phyloP scores from a whole-genome alignment of 768 basidiomycete species.

The Fibroporia radiculosa region DNA sequence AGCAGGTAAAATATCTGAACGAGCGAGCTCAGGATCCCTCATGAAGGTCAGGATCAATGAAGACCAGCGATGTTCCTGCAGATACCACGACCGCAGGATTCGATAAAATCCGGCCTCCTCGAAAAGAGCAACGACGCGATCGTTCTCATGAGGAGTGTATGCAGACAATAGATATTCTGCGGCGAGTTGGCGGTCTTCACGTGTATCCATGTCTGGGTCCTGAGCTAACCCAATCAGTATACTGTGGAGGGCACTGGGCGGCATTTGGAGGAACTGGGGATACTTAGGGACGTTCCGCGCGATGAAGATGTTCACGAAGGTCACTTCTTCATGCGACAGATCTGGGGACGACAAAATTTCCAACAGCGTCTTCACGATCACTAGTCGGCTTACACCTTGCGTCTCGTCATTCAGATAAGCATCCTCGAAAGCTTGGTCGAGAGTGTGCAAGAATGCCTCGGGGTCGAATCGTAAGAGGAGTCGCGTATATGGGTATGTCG shows the following conservation, averaged over 20 bases:
- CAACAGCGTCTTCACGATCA: conserved; percentile 76
- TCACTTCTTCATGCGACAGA: conserved; percentile 54
- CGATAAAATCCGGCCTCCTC: conserved; percentile 83
- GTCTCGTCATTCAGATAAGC: conserved; percentile 77
- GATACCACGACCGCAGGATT: conserved; percentile 77
- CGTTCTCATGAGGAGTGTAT: conserved; percentile 78
- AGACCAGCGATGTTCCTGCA: conserved; percentile 70
- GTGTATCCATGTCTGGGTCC: conserved; percentile 67
- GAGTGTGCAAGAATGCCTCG: conserved; percentile 87
- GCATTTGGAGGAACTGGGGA: conserved; percentile 71
- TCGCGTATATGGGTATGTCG: conserved; percentile 85
- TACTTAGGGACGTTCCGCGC: conserved; percentile 97
- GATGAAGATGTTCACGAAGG: conserved; percentile 91
- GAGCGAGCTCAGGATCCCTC: conserved; percentile 56
- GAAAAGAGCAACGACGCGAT: conserved; percentile 61
- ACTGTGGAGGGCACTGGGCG: conserved; percentile 59
- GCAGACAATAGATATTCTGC: conserved; percentile 88
- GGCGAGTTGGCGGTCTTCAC: conserved; percentile 92
- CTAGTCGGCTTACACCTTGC: conserved; percentile 60
- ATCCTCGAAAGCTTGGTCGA: conserved; percentile 95
- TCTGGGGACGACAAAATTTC: conserved; percentile 59
- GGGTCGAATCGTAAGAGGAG: conserved; percentile 83
- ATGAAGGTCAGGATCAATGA: conserved; percentile 67
- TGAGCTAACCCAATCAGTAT: conserved; percentile 74
- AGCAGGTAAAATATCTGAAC: conserved; percentile 55